Evolutionary conservation across 495 filamentous ascomycete species (phyloP).

Genomic region (Bacidia gigantensis): DNA sequence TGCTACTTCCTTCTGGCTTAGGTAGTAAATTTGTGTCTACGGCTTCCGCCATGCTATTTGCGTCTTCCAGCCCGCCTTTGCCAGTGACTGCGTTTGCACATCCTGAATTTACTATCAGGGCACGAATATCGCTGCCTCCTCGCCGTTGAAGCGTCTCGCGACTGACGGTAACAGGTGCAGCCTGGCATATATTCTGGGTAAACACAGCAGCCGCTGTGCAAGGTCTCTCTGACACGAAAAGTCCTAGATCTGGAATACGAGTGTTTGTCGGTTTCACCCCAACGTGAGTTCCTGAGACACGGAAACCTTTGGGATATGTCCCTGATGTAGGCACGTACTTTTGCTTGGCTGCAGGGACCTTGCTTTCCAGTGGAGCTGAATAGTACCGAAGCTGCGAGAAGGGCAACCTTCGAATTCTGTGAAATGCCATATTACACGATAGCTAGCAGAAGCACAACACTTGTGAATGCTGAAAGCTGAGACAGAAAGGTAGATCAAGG

Average conservation of each 20-base stretch:
- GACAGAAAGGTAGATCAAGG: too few relatives aligned
- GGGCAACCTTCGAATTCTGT: neutral
- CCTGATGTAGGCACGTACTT: conserved; percentile 81
- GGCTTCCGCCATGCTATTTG: conserved; percentile 61
- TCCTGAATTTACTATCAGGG: conserved; percentile 86
- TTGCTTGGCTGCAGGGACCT: conserved; percentile 58
- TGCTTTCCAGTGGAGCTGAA: conserved; percentile 28
- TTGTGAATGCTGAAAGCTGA: too few relatives aligned
- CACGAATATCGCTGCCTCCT: conserved; percentile 55
- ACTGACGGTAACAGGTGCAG: conserved; percentile 81
- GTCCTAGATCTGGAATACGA: conserved; percentile 73
- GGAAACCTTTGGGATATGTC: conserved; percentile 81
- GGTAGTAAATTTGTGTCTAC: conserved; percentile 52
- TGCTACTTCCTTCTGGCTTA: conserved; percentile 30
- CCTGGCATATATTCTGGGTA: conserved; percentile 97
- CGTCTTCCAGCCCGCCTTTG: conserved; percentile 81
- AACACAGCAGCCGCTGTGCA: conserved; percentile 91
- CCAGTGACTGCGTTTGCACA: conserved; percentile 98
- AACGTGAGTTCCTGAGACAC: conserved; percentile 73
- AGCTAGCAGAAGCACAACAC: too few relatives aligned
- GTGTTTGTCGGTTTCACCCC: conserved; percentile 90
- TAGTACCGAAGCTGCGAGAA: neutral
- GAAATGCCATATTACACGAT: neutral
- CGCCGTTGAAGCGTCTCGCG: conserved; percentile 51
- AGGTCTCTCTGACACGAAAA: conserved; percentile 75